Base-by-base conservation (phyloP, 2,329 filamentous ascomycete species). In the Penicillium thymicola region DNA sequence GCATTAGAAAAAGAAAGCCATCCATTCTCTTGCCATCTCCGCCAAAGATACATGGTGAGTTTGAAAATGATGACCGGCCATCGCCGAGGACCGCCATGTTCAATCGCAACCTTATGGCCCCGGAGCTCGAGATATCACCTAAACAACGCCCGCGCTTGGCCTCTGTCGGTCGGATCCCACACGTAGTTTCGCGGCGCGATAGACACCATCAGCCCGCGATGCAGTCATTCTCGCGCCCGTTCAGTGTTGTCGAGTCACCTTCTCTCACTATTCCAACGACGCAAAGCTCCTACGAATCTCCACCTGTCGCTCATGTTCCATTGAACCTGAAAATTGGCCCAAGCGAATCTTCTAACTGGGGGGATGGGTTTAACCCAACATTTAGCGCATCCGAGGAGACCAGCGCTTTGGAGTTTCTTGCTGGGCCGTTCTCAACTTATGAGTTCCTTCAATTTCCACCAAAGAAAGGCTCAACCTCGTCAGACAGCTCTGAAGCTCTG, bases 161-260 rank as follows among this genome's bases (percentile, higher is more conserved):
- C 28, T 90, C 93, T 64, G 86, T 96, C 45, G 92, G 92, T 9
- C 85, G 92, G 16, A 96, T 96, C 50, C 92, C 92, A 9, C 86
- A 86, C 65, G 90, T 96, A 4, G 80, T 93, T 30, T 90, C 85
- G 44, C 85, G 82, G 49, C 76, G 79, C 46, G 81, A 82, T 45
- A 82, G 86, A 51, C 79, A 85, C 36, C 83, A 88, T 59, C 84
- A 84, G 46, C 83, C 85, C 1, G 87, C 89, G 0, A 84, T 89
- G 1, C 87, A 86, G 69, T 96, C 90, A 32, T 96, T 96, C 71
- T 96, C 92, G 3, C 81, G 91, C 9, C 91, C 92, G 0, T 96
- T 96, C 69, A 81, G 85, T 63, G 63, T 66, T 18, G 75, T 69
- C 4, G 75, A 78, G 16, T 73, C 75, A 4, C 77, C 81, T 46